Percentiles rank a stretch among this genome's conserved stretches.
Conservation (phyloP, 495 filamentous ascomycete species). For the Elasticomyces elasticus region DNA sequence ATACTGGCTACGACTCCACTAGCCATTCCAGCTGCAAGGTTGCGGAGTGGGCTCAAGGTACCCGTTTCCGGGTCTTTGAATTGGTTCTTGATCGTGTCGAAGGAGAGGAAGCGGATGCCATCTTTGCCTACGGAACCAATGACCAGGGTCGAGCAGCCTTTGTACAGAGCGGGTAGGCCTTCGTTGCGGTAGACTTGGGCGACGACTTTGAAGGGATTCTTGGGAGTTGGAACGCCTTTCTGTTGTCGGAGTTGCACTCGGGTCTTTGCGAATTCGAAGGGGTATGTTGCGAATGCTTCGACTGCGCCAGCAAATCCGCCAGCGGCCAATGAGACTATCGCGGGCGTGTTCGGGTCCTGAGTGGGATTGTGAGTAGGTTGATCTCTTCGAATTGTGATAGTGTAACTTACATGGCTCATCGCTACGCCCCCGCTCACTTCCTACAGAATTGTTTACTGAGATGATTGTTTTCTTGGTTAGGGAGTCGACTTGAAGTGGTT, state of each 20-base stretch:
- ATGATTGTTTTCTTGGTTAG: too few species aligned
- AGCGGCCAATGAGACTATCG: conserved; percentile 23
- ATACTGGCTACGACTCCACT: conserved; percentile 51
- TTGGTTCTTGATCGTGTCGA: conserved; percentile 52
- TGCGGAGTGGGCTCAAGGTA: conserved; percentile 43
- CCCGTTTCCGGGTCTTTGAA: conserved; percentile 50
- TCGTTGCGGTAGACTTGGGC: conserved; percentile 41
- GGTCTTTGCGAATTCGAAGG: conserved; percentile 62
- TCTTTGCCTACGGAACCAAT: conserved; percentile 56
- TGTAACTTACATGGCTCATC: conserved; percentile 7
- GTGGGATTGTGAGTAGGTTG: not conserved
- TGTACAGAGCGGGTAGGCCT: conserved; percentile 50
- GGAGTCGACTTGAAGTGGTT: too few species aligned
- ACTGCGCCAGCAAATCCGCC: conserved; percentile 22
- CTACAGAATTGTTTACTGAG: too few species aligned
- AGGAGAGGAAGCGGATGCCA: conserved; percentile 54
- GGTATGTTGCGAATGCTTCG: conserved; percentile 36
- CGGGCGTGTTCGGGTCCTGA: conserved; percentile 17
- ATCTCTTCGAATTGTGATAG: not conserved
- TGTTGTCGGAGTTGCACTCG: conserved; percentile 48
- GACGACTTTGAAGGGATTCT: conserved; percentile 48
- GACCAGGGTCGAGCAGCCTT: conserved; percentile 52
- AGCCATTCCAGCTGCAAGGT: conserved; percentile 52
- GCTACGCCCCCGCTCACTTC: too few species aligned
- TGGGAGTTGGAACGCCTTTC: conserved; percentile 32